Evolutionary conservation across 2,329 filamentous ascomycete species (phyloP).

Genomic region (Cladorrhinum sp.): DNA sequence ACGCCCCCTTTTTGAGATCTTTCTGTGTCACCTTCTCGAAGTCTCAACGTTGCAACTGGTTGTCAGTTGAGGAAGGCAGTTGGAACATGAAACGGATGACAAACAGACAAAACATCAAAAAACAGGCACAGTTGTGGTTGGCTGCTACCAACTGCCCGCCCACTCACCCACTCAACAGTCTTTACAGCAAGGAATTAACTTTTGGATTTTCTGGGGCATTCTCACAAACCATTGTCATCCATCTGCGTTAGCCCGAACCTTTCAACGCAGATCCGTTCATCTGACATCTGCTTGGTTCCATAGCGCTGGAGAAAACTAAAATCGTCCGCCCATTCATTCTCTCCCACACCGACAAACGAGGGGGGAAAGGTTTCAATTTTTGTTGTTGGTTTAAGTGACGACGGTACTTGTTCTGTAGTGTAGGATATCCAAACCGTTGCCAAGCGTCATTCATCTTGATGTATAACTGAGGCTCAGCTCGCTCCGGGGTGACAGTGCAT

Average conservation of each 20-base stretch:
- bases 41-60: not conserved
- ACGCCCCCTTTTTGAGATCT: not conserved
- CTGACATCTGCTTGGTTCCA: too few species aligned
- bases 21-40: not conserved
- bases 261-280: too few species aligned
- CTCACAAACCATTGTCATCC: not conserved
- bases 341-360: too few species aligned
- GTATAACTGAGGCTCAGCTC: conserved; percentile 2
- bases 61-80: not conserved
- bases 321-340: too few species aligned
- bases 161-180: too few species aligned
- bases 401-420: not conserved
- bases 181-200: not conserved
- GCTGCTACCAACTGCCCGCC: not conserved
- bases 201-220: not conserved
- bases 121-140: not conserved
- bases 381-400: not conserved
- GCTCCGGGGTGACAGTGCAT: not conserved
- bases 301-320: too few species aligned
- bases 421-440: not conserved
- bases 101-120: not conserved
- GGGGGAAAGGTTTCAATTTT: too few species aligned
- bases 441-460: not conserved
- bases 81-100: conserved; percentile 8
- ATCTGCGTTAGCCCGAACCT: not conserved